Evolutionary conservation across 1,284 basidiomycete species (phyloP).

Genomic region (Vanrija pseudolonga): DNA sequence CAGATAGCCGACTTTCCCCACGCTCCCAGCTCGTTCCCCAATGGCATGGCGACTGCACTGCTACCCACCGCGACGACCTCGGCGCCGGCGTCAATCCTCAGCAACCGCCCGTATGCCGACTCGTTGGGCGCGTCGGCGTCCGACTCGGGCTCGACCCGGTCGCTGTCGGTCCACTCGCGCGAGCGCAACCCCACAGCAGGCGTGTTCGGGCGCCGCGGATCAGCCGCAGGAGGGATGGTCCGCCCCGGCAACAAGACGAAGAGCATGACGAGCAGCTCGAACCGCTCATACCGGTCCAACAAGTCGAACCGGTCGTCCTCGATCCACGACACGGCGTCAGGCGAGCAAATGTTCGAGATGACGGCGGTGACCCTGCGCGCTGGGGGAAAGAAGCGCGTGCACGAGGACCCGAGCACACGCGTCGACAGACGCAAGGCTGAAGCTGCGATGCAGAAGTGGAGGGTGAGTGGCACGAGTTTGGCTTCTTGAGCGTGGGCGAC

Average conservation of each 20-base stretch:
- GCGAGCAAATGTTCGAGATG: conserved; percentile 14
- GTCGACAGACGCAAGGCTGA: conserved; percentile 28
- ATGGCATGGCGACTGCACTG: no score
- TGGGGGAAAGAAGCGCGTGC: conserved; percentile 6
- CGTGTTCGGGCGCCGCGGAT: conserved; percentile 8
- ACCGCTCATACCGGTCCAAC: conserved; percentile 1
- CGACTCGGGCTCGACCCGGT: background rate
- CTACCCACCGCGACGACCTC: no score
- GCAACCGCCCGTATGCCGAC: no score
- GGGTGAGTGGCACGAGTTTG: no score
- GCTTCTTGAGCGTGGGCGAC: no score
- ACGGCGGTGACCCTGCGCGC: conserved; percentile 5
- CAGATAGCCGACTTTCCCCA: no score
- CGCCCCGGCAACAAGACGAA: background rate
- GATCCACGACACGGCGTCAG: background rate
- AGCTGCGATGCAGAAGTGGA: conserved; percentile 41
- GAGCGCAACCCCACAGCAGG: background rate
- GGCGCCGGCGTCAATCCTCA: no score
- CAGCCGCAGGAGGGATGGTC: background rate
- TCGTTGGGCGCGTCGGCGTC: background rate
- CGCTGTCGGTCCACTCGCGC: background rate
- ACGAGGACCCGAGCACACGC: conserved; percentile 11
- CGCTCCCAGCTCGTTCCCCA: no score
- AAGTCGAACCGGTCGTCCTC: background rate
- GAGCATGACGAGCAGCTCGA: conserved; percentile 5